phyloP scores from a whole-genome alignment of 495 filamentous ascomycete genomes.

The Hypoxylon cercidicola region DNA sequence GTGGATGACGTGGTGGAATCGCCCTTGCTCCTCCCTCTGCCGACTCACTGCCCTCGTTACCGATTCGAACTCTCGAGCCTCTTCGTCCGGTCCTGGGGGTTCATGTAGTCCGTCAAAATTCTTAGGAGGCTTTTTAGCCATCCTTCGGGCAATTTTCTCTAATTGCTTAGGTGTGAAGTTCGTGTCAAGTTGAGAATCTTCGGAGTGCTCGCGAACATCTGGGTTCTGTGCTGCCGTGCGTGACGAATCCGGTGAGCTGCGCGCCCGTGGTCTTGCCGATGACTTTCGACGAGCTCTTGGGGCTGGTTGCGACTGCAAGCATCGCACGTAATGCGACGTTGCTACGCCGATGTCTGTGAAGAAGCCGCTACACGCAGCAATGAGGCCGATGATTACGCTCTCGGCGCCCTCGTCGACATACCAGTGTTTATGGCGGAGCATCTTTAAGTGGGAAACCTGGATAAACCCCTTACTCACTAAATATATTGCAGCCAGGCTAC shows the following conservation, averaged over 20 bases:
- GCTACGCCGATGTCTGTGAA: constrained; percentile 67
- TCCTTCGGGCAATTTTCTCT: constrained; percentile 31
- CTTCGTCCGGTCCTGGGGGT: not conserved
- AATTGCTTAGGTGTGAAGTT: constrained; percentile 30
- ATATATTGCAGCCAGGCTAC: constrained; percentile 17
- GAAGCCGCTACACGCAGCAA: constrained; percentile 70
- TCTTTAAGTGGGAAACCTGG: constrained; percentile 5
- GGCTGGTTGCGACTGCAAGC: constrained; percentile 4
- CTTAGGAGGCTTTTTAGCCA: constrained; percentile 31
- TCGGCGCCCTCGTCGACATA: constrained; percentile 67
- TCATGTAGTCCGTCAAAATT: not conserved
- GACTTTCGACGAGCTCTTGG: constrained; percentile 13
- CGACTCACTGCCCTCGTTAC: constrained; percentile 3
- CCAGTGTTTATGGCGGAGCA: constrained; percentile 61
- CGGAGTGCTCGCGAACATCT: not conserved
- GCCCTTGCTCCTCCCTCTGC: constrained; percentile 24
- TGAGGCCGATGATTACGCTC: constrained; percentile 64
- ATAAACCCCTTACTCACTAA: constrained; percentile 13
- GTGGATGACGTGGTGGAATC: constrained; percentile 23
- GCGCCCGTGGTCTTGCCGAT: not conserved
- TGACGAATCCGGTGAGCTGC: not conserved
- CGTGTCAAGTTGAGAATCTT: not conserved
- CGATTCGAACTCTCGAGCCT: constrained; percentile 6
- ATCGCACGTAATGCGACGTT: constrained; percentile 70
- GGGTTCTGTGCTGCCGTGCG: not conserved